Evolutionary conservation across 176 grass and related monocot species (phyloP), one percentile per base, ranked within the genome.

Genomic region (Aegilops umbellulata): DNA sequence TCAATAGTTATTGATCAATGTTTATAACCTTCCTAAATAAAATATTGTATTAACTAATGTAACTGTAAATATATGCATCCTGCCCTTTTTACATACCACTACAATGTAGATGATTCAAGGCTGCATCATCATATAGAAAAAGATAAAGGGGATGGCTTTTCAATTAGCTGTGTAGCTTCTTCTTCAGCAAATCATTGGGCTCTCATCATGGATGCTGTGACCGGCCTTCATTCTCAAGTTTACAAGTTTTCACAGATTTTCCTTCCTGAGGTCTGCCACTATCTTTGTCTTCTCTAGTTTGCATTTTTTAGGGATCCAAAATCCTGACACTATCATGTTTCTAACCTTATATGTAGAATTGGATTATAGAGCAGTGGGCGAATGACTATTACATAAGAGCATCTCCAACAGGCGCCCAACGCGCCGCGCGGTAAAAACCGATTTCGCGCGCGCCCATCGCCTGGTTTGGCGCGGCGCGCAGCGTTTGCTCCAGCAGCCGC

Each of bases 351-450:
- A 46, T 78, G 9, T 68, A 97, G 95, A 87, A 97, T 80, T 97
- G 95, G 92, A 97, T 97, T 86, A 94, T 86, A 79, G 95, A 94
- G 65, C 90, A 94, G 69, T 97, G 92, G 95, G 90, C 86, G 57
- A 89, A 94, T 69, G 86, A 83, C 83, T 97, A 88, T 68, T 94
- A 91, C 65, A 94, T 97, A 76, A n/a, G n/a, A n/a, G n/a, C n/a
- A n/a, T n/a, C n/a, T n/a, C n/a, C n/a, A n/a, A n/a, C n/a, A n/a
- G n/a, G n/a, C n/a, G n/a, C n/a, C n/a, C n/a, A n/a, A n/a, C n/a
- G n/a, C n/a, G n/a, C n/a, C n/a, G n/a, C n/a, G n/a, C n/a, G n/a
- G n/a, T n/a, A n/a, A n/a, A n/a, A n/a, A n/a, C n/a, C n/a, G n/a
- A n/a, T n/a, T n/a, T n/a, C n/a, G n/a, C n/a, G n/a, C n/a, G n/a